Percentiles rank a stretch among this genome's conserved stretches.
These are phyloP conservation scores for Phytophthora uliginosa DNA, from an alignment of 352 stramenopile species.

Conservation along the genomic window DNA sequence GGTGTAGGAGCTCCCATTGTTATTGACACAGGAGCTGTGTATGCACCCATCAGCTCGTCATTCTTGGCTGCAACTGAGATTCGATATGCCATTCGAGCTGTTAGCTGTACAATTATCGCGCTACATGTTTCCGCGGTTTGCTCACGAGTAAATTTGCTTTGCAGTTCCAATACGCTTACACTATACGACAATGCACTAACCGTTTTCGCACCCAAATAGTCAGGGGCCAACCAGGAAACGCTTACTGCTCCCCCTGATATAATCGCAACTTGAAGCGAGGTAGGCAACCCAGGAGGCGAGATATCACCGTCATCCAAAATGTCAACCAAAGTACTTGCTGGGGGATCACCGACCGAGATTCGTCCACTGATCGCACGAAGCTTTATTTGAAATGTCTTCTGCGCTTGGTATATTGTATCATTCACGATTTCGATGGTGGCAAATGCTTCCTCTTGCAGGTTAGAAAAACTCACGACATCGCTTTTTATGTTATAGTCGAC, in stretches of 20 bases:
- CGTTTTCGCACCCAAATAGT: slow-evolving; percentile 44
- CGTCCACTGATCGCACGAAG: slow-evolving; percentile 37
- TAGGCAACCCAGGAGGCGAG: slow-evolving; percentile 43
- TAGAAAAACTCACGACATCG: slow-evolving; percentile 22
- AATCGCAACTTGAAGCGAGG: slow-evolving; percentile 12
- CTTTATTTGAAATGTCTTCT: slow-evolving; percentile 49
- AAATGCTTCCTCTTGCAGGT: slow-evolving; percentile 27
- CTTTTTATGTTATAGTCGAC: slow-evolving; percentile 44
- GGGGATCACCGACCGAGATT: slow-evolving; percentile 8
- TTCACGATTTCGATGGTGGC: slow-evolving; percentile 51
- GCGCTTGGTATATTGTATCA: slow-evolving; percentile 49
- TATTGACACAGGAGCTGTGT: slow-evolving; percentile 22
- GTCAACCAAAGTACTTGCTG: slow-evolving; percentile 31
- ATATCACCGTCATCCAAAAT: slow-evolving; percentile 66
- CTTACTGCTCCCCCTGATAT: slow-evolving; percentile 44
- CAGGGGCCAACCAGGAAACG: slow-evolving; percentile 42
- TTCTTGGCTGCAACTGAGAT: slow-evolving; percentile 47
- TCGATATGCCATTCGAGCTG: slow-evolving; percentile 40
- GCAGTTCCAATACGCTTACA: slow-evolving; percentile 29
- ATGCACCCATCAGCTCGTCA: slow-evolving; percentile 20
- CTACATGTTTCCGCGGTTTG: slow-evolving; percentile 23
- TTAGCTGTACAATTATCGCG: slow-evolving; percentile 33
- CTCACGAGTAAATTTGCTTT: slow-evolving; percentile 13
- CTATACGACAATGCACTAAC: slow-evolving; percentile 42
- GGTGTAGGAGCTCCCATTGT: slow-evolving; percentile 37